phyloP scores from a whole-genome alignment of 192 early-diverging fungal genomes.

The Backusella australiensis region DNA sequence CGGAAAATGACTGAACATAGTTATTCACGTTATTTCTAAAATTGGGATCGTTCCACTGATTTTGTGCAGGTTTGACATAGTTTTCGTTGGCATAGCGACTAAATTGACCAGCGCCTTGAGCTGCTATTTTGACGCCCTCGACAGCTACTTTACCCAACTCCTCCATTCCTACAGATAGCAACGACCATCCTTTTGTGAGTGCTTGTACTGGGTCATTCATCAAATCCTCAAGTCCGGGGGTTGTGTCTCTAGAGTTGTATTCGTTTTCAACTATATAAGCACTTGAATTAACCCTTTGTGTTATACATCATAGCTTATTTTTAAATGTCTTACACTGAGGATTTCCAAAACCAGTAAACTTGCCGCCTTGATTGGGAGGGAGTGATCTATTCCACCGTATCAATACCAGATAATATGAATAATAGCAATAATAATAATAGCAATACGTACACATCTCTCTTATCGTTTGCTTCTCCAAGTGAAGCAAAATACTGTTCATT shows the following conservation, averaged over 20 bases:
- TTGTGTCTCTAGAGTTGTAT: conserved; percentile 13
- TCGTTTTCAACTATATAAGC: conserved; percentile 21
- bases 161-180: conserved; percentile 56
- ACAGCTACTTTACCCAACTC: conserved; percentile 33
- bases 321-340: conserved; percentile 33
- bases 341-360: conserved; percentile 74
- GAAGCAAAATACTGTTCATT: conserved; percentile 81
- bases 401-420: not conserved
- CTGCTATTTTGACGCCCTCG: conserved; percentile 51
- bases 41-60: conserved; percentile 61
- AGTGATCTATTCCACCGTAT: conserved; percentile 5
- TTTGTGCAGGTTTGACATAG: conserved; percentile 62
- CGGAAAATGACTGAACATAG: conserved; percentile 58
- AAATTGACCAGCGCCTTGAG: conserved; percentile 43
- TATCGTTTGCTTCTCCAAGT: conserved; percentile 56
- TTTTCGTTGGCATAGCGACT: conserved; percentile 56
- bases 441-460: conserved; percentile 45
- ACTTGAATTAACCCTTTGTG: not conserved
- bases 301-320: not conserved
- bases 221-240: conserved; percentile 54
- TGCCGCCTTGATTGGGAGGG: conserved; percentile 76
- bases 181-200: conserved; percentile 65
- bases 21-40: conserved; percentile 59
- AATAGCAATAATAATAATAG: not conserved
- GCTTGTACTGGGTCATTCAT: conserved; percentile 69